phyloP scores from a whole-genome alignment of 148 eudicot species.

The Agrostemma githago region DNA sequence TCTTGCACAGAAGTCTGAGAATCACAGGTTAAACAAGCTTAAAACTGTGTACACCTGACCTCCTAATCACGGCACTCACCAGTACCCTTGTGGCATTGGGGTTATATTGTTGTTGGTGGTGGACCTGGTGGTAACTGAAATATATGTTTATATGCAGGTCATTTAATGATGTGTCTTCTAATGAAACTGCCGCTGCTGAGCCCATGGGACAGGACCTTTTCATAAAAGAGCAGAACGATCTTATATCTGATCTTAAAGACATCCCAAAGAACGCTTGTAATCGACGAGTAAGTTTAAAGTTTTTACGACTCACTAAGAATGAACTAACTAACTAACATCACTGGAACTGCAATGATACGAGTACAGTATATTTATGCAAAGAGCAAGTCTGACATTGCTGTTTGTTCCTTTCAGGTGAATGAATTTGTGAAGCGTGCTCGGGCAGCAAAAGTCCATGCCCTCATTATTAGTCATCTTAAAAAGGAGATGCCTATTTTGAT shows the following conservation, averaged over 20 bases:
- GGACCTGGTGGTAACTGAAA: neutral
- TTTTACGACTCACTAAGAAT: neutral
- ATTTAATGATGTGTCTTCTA: constrained; percentile 66
- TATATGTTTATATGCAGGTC: constrained; percentile 43
- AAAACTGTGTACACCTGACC: neutral
- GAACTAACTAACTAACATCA: neutral
- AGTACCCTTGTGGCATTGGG: neutral
- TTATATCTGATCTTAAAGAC: constrained; percentile 72
- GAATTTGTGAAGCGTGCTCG: constrained; percentile 94
- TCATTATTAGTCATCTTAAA: constrained; percentile 74
- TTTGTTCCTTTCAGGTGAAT: constrained; percentile 47
- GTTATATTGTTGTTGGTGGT: neutral
- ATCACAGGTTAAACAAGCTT: neutral
- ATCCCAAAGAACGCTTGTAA: constrained; percentile 93
- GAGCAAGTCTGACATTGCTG: neutral
- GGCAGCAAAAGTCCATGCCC: constrained; percentile 87
- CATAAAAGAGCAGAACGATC: constrained; percentile 77
- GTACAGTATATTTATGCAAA: neutral
- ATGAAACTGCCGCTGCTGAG: constrained; percentile 48
- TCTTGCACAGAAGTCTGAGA: neutral
- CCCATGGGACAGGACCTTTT: constrained; percentile 79
- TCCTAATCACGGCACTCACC: neutral
- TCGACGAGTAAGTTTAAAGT: constrained; percentile 54
- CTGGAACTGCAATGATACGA: neutral
- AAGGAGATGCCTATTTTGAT: constrained; percentile 91